Conservation (phyloP, 2,329 filamentous ascomycete species). For the Akanthomyces muscarius region DNA sequence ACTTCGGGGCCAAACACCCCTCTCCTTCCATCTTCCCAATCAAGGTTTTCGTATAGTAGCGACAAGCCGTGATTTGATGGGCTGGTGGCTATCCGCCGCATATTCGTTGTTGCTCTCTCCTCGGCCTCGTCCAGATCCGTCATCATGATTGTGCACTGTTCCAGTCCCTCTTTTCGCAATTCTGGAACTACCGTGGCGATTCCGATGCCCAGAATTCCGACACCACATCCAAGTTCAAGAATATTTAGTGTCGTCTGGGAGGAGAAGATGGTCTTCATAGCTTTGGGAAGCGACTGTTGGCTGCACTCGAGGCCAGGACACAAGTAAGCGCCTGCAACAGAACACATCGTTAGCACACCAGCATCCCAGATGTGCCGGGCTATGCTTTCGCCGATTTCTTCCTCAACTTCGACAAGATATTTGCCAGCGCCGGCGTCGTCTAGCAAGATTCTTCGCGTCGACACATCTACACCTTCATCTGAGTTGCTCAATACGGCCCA, state of each 20-base stretch:
- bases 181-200: conserved; percentile 36
- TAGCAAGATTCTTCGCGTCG: conserved; percentile 29
- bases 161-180: conserved; percentile 20
- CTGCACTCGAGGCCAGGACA: conserved; percentile 27
- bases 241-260: conserved; percentile 34
- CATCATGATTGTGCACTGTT: conserved; percentile 40
- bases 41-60: conserved; percentile 48
- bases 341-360: conserved; percentile 43
- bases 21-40: conserved; percentile 50
- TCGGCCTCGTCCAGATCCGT: conserved; percentile 55
- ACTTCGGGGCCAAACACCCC: conserved; percentile 42
- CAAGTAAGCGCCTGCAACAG: conserved; percentile 28
- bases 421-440: conserved; percentile 23
- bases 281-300: conserved; percentile 27
- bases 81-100: conserved; percentile 27
- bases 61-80: conserved; percentile 28
- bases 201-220: conserved; percentile 52
- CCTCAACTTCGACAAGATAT: conserved; percentile 42
- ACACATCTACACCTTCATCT: conserved; percentile 23
- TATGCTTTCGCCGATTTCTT: conserved; percentile 58
- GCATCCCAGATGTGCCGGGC: conserved; percentile 58
- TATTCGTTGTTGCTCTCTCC: conserved; percentile 45
- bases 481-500: conserved; percentile 34
- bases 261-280: conserved; percentile 30
- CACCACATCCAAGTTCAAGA: conserved; percentile 54